These are phyloP conservation scores for Hamamelis virginiana DNA, from an alignment of 164 flowering plant species.

Conservation along the genomic window DNA sequence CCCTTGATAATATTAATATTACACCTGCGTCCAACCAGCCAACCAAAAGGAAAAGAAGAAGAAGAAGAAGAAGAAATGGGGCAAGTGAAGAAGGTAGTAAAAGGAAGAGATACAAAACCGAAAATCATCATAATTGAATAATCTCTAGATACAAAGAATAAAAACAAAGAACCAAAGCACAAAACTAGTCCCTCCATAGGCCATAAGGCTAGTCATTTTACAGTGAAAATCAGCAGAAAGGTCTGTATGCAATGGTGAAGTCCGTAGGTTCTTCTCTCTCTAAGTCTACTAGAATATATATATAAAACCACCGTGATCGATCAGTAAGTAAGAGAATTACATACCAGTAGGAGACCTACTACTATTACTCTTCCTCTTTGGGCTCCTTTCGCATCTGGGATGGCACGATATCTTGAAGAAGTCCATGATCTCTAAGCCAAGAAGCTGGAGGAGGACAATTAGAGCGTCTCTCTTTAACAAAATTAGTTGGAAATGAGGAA, in stretches of 20 bases:
- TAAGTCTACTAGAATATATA: too few relatives aligned
- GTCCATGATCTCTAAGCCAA: slow-evolving; percentile 58
- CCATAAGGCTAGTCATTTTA: slow-evolving; percentile 1
- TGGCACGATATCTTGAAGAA: slow-evolving; percentile 74
- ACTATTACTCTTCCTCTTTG: slow-evolving; percentile 28
- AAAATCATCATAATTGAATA: slow-evolving; percentile 4
- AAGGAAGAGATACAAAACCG: slow-evolving; percentile 1
- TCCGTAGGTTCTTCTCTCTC: neutral
- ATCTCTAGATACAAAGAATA: slow-evolving; percentile 6
- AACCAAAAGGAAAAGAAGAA: neutral
- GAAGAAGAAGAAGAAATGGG: slow-evolving; percentile 1
- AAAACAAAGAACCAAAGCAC: neutral
- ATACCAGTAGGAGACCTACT: slow-evolving; percentile 16
- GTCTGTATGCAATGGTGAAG: slow-evolving; percentile 1
- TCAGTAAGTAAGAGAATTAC: slow-evolving; percentile 19
- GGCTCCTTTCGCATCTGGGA: slow-evolving; percentile 39
- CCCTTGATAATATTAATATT: neutral
- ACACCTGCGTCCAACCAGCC: neutral
- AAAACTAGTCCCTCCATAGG: neutral
- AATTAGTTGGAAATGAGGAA: slow-evolving; percentile 13
- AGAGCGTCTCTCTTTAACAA: slow-evolving; percentile 29
- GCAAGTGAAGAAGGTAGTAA: neutral
- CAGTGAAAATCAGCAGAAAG: neutral
- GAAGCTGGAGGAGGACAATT: slow-evolving; percentile 23
- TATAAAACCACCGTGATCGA: too few relatives aligned